Base-by-base conservation (phyloP, 1,284 basidiomycete genomes). In the Trichosporon ovoides region DNA sequence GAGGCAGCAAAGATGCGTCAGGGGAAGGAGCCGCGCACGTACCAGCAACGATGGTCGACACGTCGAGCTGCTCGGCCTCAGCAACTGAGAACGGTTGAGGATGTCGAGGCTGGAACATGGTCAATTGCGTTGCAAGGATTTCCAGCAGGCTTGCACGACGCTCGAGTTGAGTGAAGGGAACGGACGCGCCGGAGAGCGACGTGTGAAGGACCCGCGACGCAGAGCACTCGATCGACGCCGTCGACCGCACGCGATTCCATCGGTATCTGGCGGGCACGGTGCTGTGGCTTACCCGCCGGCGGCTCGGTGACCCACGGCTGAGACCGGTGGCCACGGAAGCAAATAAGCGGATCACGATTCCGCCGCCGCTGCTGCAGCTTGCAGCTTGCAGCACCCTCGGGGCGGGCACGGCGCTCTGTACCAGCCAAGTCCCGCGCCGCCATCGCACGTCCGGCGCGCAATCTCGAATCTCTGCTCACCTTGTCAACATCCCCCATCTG, bases 1-100 rank as follows among this genome's bases (percentile, higher is more conserved):
- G n/a, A n/a, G n/a, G n/a, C n/a, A n/a, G n/a, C n/a, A n/a, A n/a
- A n/a, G n/a, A n/a, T n/a, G n/a, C n/a, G n/a, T n/a, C 11, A 43
- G 11, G 13, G 18, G 6, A n/a, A n/a, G 16, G 16, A 12, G 3
- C 12, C 13, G 11, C 5, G 7, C 12, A 60, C 66, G 49, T 50
- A 89, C 88, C 88, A 80, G 87, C 85, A 52, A 83, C 83, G 54
- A 89, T 85, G 11, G 84, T 81, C 19, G 81, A 73, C 2, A 87
- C 82, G 63, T 89, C 87, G 51, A 91, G 79, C 20, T 75, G 76
- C 55, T 83, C 77, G 0, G 87, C 89, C 69, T 91, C 83, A 53
- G 78, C 73, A 22, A 89, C 73, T 5, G 87, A 85, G 75, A 91
- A 91, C 0, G 89, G 89, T 64, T 91, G 88, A 4, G 80, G 59